Base-by-base conservation (phyloP, 352 stramenopile species). In the Pythium guiyangense region DNA sequence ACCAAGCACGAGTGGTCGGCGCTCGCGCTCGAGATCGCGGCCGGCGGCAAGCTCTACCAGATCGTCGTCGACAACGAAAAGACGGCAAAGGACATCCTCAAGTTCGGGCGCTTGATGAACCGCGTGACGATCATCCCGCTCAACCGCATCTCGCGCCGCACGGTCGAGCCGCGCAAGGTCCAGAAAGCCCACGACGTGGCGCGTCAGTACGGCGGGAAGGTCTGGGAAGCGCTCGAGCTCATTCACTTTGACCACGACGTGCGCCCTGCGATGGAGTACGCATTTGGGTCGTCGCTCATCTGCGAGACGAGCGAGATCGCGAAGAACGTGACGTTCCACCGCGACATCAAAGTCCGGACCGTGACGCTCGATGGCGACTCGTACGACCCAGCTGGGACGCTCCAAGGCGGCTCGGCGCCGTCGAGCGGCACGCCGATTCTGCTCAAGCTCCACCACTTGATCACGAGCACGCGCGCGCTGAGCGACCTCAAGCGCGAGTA, bases 31-130 rank as follows among this genome's bases (percentile, higher is more conserved):
- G 97, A 99, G 74, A 97, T 99, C 50, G 95, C 92, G 27, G 97
- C 97, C 6, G 97, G 97, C 39, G 97, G 96, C 37, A 98, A 98
- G 60, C 75, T 99, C 10, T 99, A 98, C 64, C 95, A 99, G 69
- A 96, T 99, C 39, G 97, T 99, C 27, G 97, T 99, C 18, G 97
- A 99, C 66, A 98, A 98, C 63, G 96, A 98, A 35, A 91, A 98
- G 40, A 99, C 96, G 17, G 97, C 96, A 20, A 99, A 99, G 70
- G 90, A 97, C 25, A 94, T 99, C 44, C 79, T 99, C 15, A 92
- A 98, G 63, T 97, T 98, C 59, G 97, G 97, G 10, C 92, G 97
- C 43, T 73, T 99, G 2, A 85, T 96, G 77, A 91, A 92, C 52
- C 92, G 97, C 34, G 97, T 99, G 20, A 99, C 97, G 6, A 98